Conservation (phyloP, 805 yeast genomes). For the Ogataea chonburiensis region DNA sequence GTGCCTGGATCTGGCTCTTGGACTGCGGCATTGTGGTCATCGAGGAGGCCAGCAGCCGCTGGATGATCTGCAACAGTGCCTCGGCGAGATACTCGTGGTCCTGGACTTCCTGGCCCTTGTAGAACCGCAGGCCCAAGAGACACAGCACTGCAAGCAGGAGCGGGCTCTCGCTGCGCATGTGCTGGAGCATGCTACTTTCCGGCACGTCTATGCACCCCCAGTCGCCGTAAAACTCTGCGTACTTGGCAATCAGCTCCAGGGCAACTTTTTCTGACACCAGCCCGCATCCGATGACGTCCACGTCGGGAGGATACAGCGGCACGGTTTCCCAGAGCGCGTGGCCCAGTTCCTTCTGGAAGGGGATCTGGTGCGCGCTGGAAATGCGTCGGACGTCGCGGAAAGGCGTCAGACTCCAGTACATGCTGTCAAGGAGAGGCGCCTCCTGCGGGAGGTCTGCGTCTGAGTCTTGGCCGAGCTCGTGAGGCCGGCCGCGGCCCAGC, state of each 20-base stretch:
- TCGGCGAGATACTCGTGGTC: slow-evolving; percentile 35
- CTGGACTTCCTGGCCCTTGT: slow-evolving; percentile 9
- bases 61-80: slow-evolving; percentile 44
- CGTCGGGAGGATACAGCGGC: slow-evolving; percentile 1
- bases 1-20: slow-evolving; percentile 57
- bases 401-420: slow-evolving; percentile 25
- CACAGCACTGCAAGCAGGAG: slow-evolving; percentile 63
- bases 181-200: slow-evolving; percentile 49
- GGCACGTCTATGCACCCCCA: slow-evolving; percentile 55
- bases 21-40: slow-evolving; percentile 42
- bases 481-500: slow-evolving; percentile 4
- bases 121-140: slow-evolving; percentile 53
- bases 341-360: slow-evolving; percentile 29
- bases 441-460: slow-evolving; percentile 4
- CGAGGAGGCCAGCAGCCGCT: slow-evolving; percentile 44
- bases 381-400: slow-evolving; percentile 25
- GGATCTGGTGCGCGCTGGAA: slow-evolving; percentile 22
- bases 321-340: slow-evolving; percentile 11
- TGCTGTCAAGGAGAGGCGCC: slow-evolving; percentile 11
- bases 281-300: slow-evolving; percentile 34
- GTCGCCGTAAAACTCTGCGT: slow-evolving; percentile 58
- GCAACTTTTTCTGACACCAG: slow-evolving; percentile 47
- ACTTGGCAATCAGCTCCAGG: slow-evolving; percentile 45
- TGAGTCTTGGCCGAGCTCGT: no score
- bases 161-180: slow-evolving; percentile 50